These are phyloP conservation scores for Clavaria fumosa DNA, from an alignment of 768 basidiomycete genomes.

Conservation along the genomic window DNA sequence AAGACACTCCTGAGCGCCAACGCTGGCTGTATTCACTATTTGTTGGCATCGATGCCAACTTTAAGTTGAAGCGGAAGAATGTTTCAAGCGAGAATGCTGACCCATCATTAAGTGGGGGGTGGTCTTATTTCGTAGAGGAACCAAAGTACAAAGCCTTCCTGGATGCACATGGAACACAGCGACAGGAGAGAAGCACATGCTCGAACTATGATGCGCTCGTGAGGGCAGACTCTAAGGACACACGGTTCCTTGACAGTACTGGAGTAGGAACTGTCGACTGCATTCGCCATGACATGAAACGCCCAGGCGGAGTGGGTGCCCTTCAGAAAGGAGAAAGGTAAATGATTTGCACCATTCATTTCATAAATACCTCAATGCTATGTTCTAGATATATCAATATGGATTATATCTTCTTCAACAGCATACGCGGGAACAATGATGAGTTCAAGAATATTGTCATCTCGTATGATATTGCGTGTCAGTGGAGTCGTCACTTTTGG, in stretches of 20 bases:
- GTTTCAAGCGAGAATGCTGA: conserved; percentile 12
- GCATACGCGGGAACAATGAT: too few species aligned
- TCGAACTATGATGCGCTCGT: conserved; percentile 1
- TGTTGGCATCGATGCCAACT: conserved; percentile 14
- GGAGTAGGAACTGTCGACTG: conserved; percentile 18
- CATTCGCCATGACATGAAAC: conserved; percentile 18
- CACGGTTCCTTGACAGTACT: conserved; percentile 12
- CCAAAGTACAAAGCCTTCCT: conserved; percentile 8
- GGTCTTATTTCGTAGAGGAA: conserved; percentile 7
- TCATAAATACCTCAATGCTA: not conserved
- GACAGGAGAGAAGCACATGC: conserved; percentile 5
- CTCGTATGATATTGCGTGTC: conserved; percentile 17
- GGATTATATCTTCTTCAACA: not conserved
- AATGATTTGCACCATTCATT: not conserved
- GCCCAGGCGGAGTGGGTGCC: conserved; percentile 16
- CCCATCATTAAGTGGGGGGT: conserved; percentile 7
- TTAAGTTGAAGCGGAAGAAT: conserved; percentile 12
- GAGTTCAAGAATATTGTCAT: too few species aligned
- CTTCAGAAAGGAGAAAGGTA: conserved; percentile 22
- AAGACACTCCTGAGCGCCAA: conserved; percentile 6
- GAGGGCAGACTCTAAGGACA: not conserved
- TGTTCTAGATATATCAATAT: not conserved
- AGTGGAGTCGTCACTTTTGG: conserved; percentile 11
- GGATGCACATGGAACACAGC: conserved; percentile 3
- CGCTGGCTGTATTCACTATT: conserved; percentile 11